A percentile compares a stretch with the other conserved stretches of the same genome.
Evolutionary conservation across 2,329 filamentous ascomycete species (phyloP).

Genomic region (Daldinia sp.): DNA sequence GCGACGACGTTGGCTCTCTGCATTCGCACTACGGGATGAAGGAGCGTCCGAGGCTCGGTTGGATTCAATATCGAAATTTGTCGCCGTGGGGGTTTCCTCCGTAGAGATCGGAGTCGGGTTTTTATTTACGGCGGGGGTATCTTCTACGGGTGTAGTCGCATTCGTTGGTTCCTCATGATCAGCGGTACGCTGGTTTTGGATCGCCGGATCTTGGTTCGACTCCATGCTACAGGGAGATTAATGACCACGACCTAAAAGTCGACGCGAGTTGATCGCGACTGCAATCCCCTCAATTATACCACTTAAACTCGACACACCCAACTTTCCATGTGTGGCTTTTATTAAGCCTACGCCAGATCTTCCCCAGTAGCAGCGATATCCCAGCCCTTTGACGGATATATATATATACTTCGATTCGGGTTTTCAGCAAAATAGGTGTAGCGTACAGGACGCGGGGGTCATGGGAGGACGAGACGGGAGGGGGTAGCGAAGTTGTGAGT

Average conservation of each 20-base stretch:
- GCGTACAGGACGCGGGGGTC: not conserved
- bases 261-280: slow-evolving; percentile 11
- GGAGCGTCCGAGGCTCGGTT: slow-evolving; percentile 34
- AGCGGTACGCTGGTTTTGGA: slow-evolving; percentile 2
- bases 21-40: slow-evolving; percentile 54
- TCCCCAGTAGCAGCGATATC: not conserved
- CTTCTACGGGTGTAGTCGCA: slow-evolving; percentile 7
- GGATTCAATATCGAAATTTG: slow-evolving; percentile 2
- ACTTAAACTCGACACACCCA: not conserved
- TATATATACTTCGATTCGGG: not conserved
- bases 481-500: not conserved
- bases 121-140: slow-evolving; percentile 2
- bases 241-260: slow-evolving; percentile 35
- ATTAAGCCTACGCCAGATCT: not conserved
- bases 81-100: not conserved
- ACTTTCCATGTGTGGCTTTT: slow-evolving; percentile 14
- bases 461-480: not conserved
- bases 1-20: slow-evolving; percentile 52
- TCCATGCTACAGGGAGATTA: slow-evolving; percentile 24
- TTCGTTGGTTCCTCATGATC: slow-evolving; percentile 11
- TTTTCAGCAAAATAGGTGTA: not conserved
- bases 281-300: slow-evolving; percentile 9
- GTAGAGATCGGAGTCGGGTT: slow-evolving; percentile 6
- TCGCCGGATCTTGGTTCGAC: slow-evolving; percentile 21
- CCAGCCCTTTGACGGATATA: slow-evolving; percentile 6